A percentile compares a stretch with the other conserved stretches of the same genome.
phyloP scores from a whole-genome alignment of 306 rosid species.

The Urtica urens region DNA sequence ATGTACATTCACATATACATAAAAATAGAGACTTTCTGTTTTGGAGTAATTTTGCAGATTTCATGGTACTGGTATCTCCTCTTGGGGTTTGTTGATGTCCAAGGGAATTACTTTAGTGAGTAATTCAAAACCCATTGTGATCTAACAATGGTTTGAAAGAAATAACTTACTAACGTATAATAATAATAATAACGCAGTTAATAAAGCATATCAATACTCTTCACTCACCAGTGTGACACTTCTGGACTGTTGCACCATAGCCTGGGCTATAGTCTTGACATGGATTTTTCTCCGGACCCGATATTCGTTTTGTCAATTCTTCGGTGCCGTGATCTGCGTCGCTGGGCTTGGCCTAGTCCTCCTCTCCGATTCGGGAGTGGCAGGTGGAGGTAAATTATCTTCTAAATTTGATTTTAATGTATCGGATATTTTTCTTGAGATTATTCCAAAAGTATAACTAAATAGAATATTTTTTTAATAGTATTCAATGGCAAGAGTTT shows the following conservation, averaged over 20 bases:
- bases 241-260: conserved; percentile 51
- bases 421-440: too few species aligned
- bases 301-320: conserved; percentile 46
- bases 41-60: conserved; percentile 35
- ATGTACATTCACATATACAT: too few species aligned
- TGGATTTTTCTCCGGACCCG: conserved; percentile 46
- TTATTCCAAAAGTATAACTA: too few species aligned
- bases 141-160: neutral
- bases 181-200: conserved; percentile 35
- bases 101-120: conserved; percentile 56
- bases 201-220: conserved; percentile 49
- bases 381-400: conserved; percentile 39
- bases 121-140: too few species aligned
- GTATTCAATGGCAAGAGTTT: too few species aligned
- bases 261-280: conserved; percentile 52
- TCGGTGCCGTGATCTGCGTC: conserved; percentile 44
- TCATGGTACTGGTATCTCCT: conserved; percentile 68
- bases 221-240: conserved; percentile 58
- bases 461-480: too few species aligned
- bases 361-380: conserved; percentile 51
- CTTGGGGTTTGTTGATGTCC: conserved; percentile 57
- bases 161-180: neutral
- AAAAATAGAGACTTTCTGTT: neutral
- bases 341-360: conserved; percentile 52
- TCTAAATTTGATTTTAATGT: too few species aligned